Evolutionary conservation across 345 rosid genomes (phyloP).

Genomic region (Murraya paniculata): DNA sequence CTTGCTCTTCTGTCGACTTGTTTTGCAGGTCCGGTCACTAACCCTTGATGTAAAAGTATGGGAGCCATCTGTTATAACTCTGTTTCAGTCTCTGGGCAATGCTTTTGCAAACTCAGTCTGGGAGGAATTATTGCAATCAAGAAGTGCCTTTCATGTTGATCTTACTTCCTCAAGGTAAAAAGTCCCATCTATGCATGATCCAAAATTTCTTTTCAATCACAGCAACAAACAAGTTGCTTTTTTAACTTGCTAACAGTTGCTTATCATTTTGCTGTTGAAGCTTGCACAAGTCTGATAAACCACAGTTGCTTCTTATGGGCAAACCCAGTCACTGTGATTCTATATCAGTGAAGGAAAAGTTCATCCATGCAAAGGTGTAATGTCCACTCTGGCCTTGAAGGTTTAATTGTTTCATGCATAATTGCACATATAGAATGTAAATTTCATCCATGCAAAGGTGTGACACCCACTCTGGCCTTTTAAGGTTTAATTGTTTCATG

Average conservation of each 20-base stretch:
- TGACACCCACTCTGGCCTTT: conserved; percentile 11
- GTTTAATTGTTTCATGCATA: not conserved
- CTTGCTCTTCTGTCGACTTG: conserved; percentile 15
- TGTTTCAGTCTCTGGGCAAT: conserved; percentile 96
- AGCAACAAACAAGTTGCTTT: not conserved
- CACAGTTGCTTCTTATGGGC: conserved; percentile 48
- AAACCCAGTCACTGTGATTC: conserved; percentile 76
- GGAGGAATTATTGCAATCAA: conserved; percentile 95
- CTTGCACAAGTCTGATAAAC: conserved; percentile 55
- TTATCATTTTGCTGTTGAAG: conserved; percentile 36
- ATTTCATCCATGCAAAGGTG: conserved; percentile 94
- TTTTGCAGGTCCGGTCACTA: conserved; percentile 86
- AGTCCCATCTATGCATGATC: conserved; percentile 12
- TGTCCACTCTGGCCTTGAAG: conserved; percentile 15
- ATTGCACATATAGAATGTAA: not conserved
- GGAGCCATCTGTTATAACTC: conserved; percentile 95
- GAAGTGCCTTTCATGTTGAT: conserved; percentile 65
- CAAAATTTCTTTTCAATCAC: conserved; percentile 4
- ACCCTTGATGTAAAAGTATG: conserved; percentile 97
- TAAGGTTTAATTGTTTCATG: not conserved
- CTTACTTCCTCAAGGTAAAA: conserved; percentile 57
- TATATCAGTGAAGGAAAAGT: conserved; percentile 91
- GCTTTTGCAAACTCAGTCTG: conserved; percentile 90
- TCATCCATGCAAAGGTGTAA: conserved; percentile 90
- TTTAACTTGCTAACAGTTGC: conserved; percentile 23